These are phyloP conservation scores for Trichosporon faecale DNA, from an alignment of 1,284 basidiomycete species.

Conservation along the genomic window DNA sequence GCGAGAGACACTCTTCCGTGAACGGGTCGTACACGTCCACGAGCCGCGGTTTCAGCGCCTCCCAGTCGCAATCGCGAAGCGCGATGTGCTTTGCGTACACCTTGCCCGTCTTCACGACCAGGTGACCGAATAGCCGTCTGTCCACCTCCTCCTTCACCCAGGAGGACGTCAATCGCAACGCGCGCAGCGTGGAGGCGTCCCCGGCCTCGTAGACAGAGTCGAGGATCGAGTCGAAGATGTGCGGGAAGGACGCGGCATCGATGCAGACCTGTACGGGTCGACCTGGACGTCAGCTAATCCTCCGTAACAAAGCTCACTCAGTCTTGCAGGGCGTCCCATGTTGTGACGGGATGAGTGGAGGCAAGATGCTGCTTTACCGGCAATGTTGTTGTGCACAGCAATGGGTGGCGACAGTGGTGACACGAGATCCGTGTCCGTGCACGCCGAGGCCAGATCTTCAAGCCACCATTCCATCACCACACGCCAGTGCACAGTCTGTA, in stretches of 20 bases:
- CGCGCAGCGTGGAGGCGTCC: not conserved
- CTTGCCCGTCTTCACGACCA: not conserved
- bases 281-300: not conserved
- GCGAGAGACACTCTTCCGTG: not conserved
- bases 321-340: not conserved
- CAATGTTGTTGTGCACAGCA: no score
- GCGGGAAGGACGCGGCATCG: not conserved
- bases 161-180: not conserved
- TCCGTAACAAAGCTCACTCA: not conserved
- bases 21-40: not conserved
- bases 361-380: not conserved
- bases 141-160: not conserved
- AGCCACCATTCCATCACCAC: no score
- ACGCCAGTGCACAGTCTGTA: no score
- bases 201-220: not conserved
- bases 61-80: not conserved
- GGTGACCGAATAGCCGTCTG: not conserved
- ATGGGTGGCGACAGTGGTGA: not conserved
- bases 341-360: not conserved
- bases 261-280: not conserved
- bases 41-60: not conserved
- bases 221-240: not conserved
- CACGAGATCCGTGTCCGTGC: not conserved
- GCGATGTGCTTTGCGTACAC: not conserved
- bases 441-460: no score